These are phyloP conservation scores for Auriscalpium microsporum DNA, from an alignment of 768 basidiomycete genomes.

Conservation along the genomic window DNA sequence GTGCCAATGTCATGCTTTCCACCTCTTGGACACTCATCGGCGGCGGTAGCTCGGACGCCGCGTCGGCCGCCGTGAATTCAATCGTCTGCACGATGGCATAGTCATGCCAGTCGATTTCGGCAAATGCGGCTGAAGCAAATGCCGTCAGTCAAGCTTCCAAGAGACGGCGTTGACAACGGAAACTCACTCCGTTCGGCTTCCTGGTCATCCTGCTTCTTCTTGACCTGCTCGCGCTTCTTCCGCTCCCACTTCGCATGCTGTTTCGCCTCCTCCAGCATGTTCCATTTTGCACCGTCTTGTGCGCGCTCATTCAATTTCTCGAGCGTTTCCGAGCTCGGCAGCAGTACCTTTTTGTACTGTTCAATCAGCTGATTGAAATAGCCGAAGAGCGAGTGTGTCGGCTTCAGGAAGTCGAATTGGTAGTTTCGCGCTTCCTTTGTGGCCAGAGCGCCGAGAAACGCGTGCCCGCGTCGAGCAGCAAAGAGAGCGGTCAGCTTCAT, in stretches of 20 bases:
- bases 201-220: constrained; percentile 81
- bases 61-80: constrained; percentile 92
- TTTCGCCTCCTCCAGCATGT: constrained; percentile 63
- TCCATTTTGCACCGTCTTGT: constrained; percentile 64
- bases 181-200: constrained; percentile 81
- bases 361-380: constrained; percentile 97
- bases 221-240: constrained; percentile 73
- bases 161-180: not conserved
- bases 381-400: constrained; percentile 90
- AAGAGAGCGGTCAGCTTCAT: constrained; percentile 96
- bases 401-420: constrained; percentile 96
- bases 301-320: constrained; percentile 60
- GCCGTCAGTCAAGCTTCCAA: not conserved
- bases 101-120: constrained; percentile 99
- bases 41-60: constrained; percentile 85
- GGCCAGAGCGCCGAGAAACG: constrained; percentile 79
- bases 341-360: constrained; percentile 86
- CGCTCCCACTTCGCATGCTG: constrained; percentile 87
- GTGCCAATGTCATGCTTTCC: constrained; percentile 91
- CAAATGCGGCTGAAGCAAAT: constrained; percentile 64
- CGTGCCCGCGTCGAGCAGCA: constrained; percentile 83
- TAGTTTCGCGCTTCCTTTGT: constrained; percentile 88
- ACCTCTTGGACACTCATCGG: constrained; percentile 95
- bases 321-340: constrained; percentile 70
- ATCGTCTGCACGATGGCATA: constrained; percentile 97